Conservation (phyloP, 2,329 filamentous ascomycete genomes). For the Cucurbitaria berberidis region DNA sequence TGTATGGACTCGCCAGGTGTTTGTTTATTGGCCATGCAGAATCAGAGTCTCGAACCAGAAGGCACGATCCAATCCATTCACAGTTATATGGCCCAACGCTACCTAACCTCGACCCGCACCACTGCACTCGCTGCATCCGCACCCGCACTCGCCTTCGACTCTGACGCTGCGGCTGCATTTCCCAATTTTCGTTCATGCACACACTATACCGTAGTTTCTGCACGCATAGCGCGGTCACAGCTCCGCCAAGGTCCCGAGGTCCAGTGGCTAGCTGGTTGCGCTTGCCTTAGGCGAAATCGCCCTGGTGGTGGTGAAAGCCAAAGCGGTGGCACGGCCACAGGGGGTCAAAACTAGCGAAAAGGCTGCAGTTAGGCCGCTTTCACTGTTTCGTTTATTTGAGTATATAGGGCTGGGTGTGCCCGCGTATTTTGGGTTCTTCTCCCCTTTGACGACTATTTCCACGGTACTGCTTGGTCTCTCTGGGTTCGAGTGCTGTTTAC, state of each 20-base stretch:
- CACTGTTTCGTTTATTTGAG: slow-evolving; percentile 33
- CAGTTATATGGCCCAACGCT: neutral
- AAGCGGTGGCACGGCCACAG: slow-evolving; percentile 26
- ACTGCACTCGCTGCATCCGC: neutral
- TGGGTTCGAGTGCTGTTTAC: neutral
- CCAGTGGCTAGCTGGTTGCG: slow-evolving; percentile 6
- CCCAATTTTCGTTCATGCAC: slow-evolving; percentile 1
- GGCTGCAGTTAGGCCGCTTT: slow-evolving; percentile 29
- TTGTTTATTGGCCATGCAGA: neutral
- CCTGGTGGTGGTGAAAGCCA: too few relatives aligned
- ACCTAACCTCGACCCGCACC: too few relatives aligned
- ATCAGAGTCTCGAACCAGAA: neutral
- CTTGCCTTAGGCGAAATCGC: slow-evolving; percentile 12
- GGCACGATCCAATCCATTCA: neutral
- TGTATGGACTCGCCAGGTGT: neutral
- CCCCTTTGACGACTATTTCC: slow-evolving; percentile 17
- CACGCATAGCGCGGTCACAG: slow-evolving; percentile 10
- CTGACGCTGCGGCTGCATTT: neutral
- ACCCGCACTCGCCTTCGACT: neutral
- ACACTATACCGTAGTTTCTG: slow-evolving; percentile 12
- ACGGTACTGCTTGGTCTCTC: slow-evolving; percentile 8
- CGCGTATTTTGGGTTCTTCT: slow-evolving; percentile 25
- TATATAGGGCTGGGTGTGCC: slow-evolving; percentile 32
- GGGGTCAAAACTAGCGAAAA: slow-evolving; percentile 26
- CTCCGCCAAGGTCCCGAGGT: slow-evolving; percentile 11